phyloP scores from a whole-genome alignment of 2,329 filamentous ascomycete species.

The Bipolaris sorokiniana region DNA sequence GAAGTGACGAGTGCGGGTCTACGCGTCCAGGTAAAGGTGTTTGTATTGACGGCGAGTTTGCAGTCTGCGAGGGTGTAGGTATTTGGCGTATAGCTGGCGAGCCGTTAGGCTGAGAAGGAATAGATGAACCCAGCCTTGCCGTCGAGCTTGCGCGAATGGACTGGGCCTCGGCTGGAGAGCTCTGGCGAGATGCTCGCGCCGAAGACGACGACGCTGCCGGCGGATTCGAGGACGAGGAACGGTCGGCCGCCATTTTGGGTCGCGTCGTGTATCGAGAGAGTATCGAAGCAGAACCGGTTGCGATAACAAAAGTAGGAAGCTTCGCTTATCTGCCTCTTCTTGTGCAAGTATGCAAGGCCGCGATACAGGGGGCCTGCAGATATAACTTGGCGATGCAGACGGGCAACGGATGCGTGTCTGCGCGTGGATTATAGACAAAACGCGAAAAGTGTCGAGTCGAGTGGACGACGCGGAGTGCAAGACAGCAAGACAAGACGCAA shows the following conservation, averaged over 20 bases:
- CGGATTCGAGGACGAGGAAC: conserved; percentile 32
- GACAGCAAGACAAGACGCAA: background rate
- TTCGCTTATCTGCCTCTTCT: conserved; percentile 31
- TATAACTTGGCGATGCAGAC: background rate
- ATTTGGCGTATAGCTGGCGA: conserved; percentile 59
- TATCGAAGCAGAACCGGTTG: background rate
- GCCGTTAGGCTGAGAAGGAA: conserved; percentile 54
- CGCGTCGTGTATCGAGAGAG: conserved; percentile 11
- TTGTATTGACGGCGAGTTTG: conserved; percentile 50
- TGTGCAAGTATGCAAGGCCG: conserved; percentile 17
- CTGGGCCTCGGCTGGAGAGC: conserved; percentile 43
- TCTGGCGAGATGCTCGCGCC: conserved; percentile 27
- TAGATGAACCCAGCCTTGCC: conserved; percentile 62
- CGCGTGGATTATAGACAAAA: conserved; percentile 1
- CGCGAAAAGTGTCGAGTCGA: conserved; percentile 2
- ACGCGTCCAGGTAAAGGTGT: conserved; percentile 70
- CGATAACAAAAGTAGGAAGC: conserved; percentile 8
- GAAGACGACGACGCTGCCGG: conserved; percentile 39
- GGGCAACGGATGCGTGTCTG: conserved; percentile 1
- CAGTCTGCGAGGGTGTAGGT: conserved; percentile 57
- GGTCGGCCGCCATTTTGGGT: conserved; percentile 29
- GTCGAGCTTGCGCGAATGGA: conserved; percentile 60
- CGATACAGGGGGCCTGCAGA: conserved; percentile 12
- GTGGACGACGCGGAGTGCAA: conserved; percentile 13
- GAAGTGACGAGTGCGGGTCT: conserved; percentile 62